These are phyloP conservation scores for Fusarium sp. DNA, from an alignment of 2,329 filamentous ascomycete genomes.

Conservation along the genomic window DNA sequence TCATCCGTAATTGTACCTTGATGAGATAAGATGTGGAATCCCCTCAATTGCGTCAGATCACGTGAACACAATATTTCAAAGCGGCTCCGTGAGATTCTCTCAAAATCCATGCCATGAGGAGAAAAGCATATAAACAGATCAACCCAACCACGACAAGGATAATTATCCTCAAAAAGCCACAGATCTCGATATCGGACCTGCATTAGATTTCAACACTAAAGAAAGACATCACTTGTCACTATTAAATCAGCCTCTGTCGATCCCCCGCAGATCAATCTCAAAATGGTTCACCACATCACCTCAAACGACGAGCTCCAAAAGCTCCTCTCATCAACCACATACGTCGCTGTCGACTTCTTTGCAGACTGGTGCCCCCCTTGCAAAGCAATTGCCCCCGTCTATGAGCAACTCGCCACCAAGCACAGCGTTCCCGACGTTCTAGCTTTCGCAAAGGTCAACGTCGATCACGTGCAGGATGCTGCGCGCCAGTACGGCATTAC, in stretches of 20 bases:
- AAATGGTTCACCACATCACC: slow-evolving; percentile 48
- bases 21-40: slow-evolving; percentile 11
- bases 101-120: slow-evolving; percentile 29
- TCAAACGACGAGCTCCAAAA: slow-evolving; percentile 50
- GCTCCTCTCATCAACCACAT: slow-evolving; percentile 54
- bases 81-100: slow-evolving; percentile 37
- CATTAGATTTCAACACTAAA: not conserved
- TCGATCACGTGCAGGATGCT: slow-evolving; percentile 82
- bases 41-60: slow-evolving; percentile 36
- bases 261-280: slow-evolving; percentile 15
- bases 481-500: slow-evolving; percentile 81
- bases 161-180: not conserved
- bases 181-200: not conserved
- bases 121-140: slow-evolving; percentile 20
- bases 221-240: not conserved
- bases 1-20: not conserved
- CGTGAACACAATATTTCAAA: slow-evolving; percentile 39
- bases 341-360: slow-evolving; percentile 62
- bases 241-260: not conserved
- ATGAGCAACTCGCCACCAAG: slow-evolving; percentile 48
- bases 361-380: slow-evolving; percentile 65
- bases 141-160: not conserved
- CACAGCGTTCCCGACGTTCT: slow-evolving; percentile 60
- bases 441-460: slow-evolving; percentile 90
- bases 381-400: slow-evolving; percentile 60